Base-by-base conservation (phyloP, 768 basidiomycete species). In the Galerina sulciceps region DNA sequence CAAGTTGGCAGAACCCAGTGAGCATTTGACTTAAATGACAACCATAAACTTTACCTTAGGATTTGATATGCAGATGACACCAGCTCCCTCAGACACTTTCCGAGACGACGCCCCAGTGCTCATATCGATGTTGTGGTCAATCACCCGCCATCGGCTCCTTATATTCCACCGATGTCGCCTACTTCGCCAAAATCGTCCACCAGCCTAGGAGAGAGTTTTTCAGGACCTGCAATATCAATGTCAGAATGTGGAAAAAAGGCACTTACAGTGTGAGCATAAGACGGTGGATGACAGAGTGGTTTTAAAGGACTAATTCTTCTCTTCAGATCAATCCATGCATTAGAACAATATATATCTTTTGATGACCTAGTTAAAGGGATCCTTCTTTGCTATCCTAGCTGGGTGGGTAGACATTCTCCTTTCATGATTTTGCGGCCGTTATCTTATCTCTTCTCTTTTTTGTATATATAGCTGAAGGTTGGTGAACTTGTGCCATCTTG, bases 341-440 rank as follows among this genome's bases (percentile, higher is more conserved):
- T 55, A 31, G 41, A 55, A n/a, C 36, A 51, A 34, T 42, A 36
- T 26, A 49, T 37, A 6, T 49, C 57, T 35, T 31, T 51, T n/a
- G 50, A 58, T 18, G 52, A 43, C 17, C 37, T 58, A 5, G 42
- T 46, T 14, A 53, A 46, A 43, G n/a, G 36, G 40, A 17, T 58
- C 6, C 49, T 58, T 14, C 34, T 50, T 51, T 45, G 35, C 31
- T 58, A 58, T 45, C 50, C 57, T 43, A 43, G 44, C 42, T 58
- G 57, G 57, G 57, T 58, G 31, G 20, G n/a, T n/a, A n/a, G 48
- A 31, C 26, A 4, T 31, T 8, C 26, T 31, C 26, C 26, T 31
- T 31, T 8, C 26, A 31, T 31, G 8, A 2, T 31, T 4, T 8
- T 31, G 26, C 0, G 26, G 5, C 26, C 8, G 8, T 31, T 31